These are phyloP conservation scores for Trichoderma gracile DNA, from an alignment of 2,329 filamentous ascomycete species.

Conservation along the genomic window DNA sequence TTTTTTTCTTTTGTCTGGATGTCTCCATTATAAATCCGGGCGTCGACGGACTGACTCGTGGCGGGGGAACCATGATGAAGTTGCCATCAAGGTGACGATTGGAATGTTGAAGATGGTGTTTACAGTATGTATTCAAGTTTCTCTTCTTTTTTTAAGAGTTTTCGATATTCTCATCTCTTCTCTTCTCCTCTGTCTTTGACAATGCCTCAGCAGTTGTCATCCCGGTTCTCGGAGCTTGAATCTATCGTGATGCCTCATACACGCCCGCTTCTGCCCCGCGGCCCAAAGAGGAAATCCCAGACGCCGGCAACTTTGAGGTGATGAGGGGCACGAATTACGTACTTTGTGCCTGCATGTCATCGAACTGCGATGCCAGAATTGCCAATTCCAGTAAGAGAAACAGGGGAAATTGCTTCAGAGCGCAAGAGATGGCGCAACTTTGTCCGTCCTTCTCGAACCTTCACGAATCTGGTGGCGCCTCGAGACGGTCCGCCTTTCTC, in stretches of 20 bases:
- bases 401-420: neutral
- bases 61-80: neutral
- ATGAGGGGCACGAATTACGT: conserved; percentile 20
- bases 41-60: neutral
- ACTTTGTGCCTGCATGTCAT: neutral
- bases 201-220: too few relatives aligned
- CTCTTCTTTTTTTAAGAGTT: neutral
- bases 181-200: too few relatives aligned
- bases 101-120: neutral
- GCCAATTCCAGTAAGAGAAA: too few relatives aligned
- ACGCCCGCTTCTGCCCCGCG: conserved; percentile 7
- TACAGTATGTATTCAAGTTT: neutral
- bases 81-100: neutral
- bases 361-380: neutral
- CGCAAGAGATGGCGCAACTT: too few relatives aligned
- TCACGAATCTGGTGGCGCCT: too few relatives aligned
- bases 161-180: neutral
- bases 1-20: neutral
- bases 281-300: conserved; percentile 10
- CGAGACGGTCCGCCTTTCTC: too few relatives aligned
- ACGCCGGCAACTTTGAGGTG: conserved; percentile 4
- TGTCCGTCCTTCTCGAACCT: too few relatives aligned
- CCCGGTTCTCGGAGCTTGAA: too few relatives aligned
- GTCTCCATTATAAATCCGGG: conserved; percentile 20
- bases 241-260: neutral